These are phyloP conservation scores for Geranium rotundifolium DNA, from an alignment of 345 rosid genomes.

Conservation along the genomic window DNA sequence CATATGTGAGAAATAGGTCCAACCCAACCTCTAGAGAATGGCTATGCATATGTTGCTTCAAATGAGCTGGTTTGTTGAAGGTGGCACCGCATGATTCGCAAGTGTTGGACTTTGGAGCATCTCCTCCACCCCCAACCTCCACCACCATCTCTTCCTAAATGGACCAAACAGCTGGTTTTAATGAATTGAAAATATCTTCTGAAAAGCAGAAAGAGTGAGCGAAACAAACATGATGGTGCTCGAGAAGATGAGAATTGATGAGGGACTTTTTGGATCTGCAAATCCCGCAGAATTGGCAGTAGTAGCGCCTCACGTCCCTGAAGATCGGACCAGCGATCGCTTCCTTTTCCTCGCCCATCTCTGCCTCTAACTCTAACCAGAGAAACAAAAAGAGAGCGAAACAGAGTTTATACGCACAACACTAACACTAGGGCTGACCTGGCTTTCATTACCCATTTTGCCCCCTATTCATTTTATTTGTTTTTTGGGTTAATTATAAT, in stretches of 20 bases:
- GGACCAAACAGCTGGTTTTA: background rate
- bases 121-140: constrained; percentile 22
- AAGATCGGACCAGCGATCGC: constrained; percentile 13
- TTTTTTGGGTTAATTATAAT: too few species aligned
- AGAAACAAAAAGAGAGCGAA: background rate
- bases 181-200: background rate
- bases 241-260: constrained; percentile 44
- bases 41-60: constrained; percentile 74
- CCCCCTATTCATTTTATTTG: background rate
- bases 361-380: background rate
- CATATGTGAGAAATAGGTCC: background rate
- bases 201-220: background rate
- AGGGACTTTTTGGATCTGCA: constrained; percentile 78
- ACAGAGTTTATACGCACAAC: background rate
- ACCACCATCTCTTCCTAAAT: constrained; percentile 34
- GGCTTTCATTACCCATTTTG: background rate
- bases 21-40: constrained; percentile 78
- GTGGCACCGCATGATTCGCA: constrained; percentile 60
- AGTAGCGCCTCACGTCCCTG: constrained; percentile 57
- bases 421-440: background rate
- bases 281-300: constrained; percentile 72
- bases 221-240: constrained; percentile 39
- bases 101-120: constrained; percentile 15
- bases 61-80: constrained; percentile 72
- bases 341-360: constrained; percentile 20